Conservation (phyloP, 2,329 filamentous ascomycete species). For the Trichoderma endophyticum region DNA sequence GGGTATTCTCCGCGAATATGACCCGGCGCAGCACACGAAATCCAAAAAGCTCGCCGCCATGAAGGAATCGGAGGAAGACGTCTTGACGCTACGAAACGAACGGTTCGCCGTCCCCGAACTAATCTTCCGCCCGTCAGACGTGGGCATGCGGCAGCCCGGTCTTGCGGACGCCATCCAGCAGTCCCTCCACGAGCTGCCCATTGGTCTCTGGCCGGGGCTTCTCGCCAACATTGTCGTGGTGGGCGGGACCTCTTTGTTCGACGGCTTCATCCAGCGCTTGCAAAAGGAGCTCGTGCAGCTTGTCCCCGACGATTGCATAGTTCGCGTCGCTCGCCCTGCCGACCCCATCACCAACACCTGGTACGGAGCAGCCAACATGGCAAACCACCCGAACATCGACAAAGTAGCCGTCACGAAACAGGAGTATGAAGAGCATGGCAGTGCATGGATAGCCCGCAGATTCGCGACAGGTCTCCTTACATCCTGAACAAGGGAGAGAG, state of each 20-base stretch:
- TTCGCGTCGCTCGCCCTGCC: conserved; percentile 66
- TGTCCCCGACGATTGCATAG: conserved; percentile 72
- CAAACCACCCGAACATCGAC: conserved; percentile 64
- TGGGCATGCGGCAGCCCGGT: conserved; percentile 79
- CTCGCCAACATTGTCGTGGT: conserved; percentile 86
- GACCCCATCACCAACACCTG: conserved; percentile 80
- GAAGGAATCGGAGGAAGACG: conserved; percentile 60
- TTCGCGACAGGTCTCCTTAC: conserved; percentile 46
- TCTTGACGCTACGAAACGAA: conserved; percentile 85
- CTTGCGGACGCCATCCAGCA: conserved; percentile 81
- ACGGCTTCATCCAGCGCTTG: conserved; percentile 77
- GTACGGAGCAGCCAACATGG: conserved; percentile 78
- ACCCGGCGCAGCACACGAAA: conserved; percentile 60
- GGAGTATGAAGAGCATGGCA: conserved; percentile 87
- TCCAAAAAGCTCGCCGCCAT: conserved; percentile 45
- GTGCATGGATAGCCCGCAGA: conserved; percentile 68
- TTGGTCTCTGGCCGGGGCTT: conserved; percentile 79
- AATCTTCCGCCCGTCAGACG: conserved; percentile 80
- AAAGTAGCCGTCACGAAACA: conserved; percentile 74
- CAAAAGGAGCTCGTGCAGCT: conserved; percentile 69
- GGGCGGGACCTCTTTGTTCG: conserved; percentile 77
- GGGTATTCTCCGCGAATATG: conserved; percentile 74
- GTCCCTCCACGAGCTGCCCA: conserved; percentile 68
- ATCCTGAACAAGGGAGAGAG: neutral
- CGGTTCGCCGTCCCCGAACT: conserved; percentile 87